Base-by-base conservation (phyloP, 2,329 filamentous ascomycete genomes). In the Colletotrichum sp. region DNA sequence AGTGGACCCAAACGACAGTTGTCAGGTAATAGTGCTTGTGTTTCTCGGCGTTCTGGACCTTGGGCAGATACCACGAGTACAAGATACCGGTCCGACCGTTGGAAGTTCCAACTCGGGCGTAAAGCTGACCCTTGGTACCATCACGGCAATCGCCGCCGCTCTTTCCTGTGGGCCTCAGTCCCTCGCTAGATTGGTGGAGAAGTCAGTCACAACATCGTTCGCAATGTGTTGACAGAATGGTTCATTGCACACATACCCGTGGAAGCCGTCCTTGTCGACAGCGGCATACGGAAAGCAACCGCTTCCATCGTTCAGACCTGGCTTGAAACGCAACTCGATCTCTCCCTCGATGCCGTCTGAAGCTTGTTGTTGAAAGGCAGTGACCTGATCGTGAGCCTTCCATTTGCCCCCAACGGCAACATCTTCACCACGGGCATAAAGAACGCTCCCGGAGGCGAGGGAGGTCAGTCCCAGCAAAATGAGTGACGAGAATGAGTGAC, bases 51-150 rank as follows among this genome's bases (percentile, higher is more conserved):
- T 28, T 22, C 34, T 36, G 32, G 52, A 69, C 5, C 55, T 72
- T 72, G 34, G 70, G 70, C n/a, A 68, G 27, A 6, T 72, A 72
- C 70, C 70, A 72, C 5, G 64, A 52, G 8, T 72, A 72, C 3
- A 72, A 6, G 16, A 72, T 30, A 10, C 16, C 70, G n/a, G 34
- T 58, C 7, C 64, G 52, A 6, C 18, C 22, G 27, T 62, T 68
- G 10, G 52, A 72, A 36, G 15, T 16, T 61, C 70, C 70, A 2
- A 69, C 28, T 32, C 70, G n/a, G 15, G 28, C 30, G 36, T 72
- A 72, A 18, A 73, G 5, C 30, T 73, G 65, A 10, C 55, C 55
- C 15, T 48, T 69, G 6, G 7, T 6, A 0, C 6, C 6, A 15
- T 69, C 36, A 1, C 65, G 64, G 18, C 70, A 73, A 8, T 62